Evolutionary conservation across 2,329 filamentous ascomycete genomes (phyloP).

Genomic region (Venturia carpophila): DNA sequence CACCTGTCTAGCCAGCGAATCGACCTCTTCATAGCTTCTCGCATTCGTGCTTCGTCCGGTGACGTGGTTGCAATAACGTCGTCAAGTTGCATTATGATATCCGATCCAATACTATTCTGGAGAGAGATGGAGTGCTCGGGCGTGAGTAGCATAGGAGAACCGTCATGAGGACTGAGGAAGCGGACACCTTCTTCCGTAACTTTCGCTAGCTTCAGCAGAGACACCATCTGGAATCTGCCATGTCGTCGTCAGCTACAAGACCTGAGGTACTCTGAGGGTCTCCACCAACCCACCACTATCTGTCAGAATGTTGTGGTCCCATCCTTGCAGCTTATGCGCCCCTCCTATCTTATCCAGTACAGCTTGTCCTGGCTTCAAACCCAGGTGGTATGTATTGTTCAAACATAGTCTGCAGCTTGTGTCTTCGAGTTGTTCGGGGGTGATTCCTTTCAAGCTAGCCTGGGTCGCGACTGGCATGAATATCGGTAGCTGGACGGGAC

Average conservation of each 20-base stretch:
- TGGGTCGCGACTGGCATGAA: slow-evolving; percentile 99
- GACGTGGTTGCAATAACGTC: slow-evolving; percentile 96
- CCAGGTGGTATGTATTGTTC: slow-evolving; percentile 97
- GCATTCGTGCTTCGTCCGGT: slow-evolving; percentile 78
- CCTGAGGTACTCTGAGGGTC: neutral
- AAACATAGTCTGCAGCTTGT: slow-evolving; percentile 85
- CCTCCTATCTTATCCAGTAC: slow-evolving; percentile 82
- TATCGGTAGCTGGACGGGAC: slow-evolving; percentile 77
- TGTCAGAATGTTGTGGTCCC: slow-evolving; percentile 92
- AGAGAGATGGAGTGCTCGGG: slow-evolving; percentile 94
- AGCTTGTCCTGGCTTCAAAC: slow-evolving; percentile 86
- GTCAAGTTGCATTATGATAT: slow-evolving; percentile 99
- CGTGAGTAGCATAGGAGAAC: slow-evolving; percentile 89
- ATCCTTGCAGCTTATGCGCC: slow-evolving; percentile 89
- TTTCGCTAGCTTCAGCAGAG: slow-evolving; percentile 81
- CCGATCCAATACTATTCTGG: slow-evolving; percentile 94
- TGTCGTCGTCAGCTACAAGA: neutral
- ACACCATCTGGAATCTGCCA: slow-evolving; percentile 94
- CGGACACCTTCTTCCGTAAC: slow-evolving; percentile 93
- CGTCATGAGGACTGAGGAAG: slow-evolving; percentile 94
- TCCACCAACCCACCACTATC: slow-evolving; percentile 40
- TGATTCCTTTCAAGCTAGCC: slow-evolving; percentile 88
- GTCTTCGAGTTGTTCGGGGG: slow-evolving; percentile 82
- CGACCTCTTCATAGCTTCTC: slow-evolving; percentile 89
- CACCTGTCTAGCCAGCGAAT: slow-evolving; percentile 95